These are phyloP conservation scores for Grosmannia clavigera DNA, from an alignment of 2,329 filamentous ascomycete species.

Conservation along the genomic window DNA sequence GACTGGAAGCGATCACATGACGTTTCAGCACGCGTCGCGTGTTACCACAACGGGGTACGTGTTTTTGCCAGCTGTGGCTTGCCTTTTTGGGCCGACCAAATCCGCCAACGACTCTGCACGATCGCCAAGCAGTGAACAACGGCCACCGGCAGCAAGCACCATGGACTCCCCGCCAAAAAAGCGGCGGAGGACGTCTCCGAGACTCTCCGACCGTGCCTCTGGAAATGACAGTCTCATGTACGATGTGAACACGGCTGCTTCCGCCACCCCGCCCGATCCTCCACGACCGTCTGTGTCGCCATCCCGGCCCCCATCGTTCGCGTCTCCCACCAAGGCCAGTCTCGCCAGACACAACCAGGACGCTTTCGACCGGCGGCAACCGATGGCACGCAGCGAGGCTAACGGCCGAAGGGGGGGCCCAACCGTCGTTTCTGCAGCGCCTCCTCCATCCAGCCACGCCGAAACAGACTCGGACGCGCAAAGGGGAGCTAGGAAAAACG, in stretches of 20 bases:
- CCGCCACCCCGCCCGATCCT: slow-evolving; percentile 23
- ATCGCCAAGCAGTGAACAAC: not conserved
- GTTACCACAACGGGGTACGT: not conserved
- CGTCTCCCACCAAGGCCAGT: slow-evolving; percentile 55
- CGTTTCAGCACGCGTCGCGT: slow-evolving; percentile 2
- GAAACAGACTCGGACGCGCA: slow-evolving; percentile 9
- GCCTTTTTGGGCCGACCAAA: not conserved
- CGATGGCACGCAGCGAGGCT: slow-evolving; percentile 14
- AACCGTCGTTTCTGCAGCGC: too few relatives aligned
- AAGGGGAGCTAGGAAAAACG: slow-evolving; percentile 2
- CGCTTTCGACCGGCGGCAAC: slow-evolving; percentile 32
- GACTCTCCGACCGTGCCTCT: slow-evolving; percentile 25
- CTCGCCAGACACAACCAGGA: slow-evolving; percentile 49
- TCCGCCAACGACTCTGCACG: not conserved
- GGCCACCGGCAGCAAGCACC: slow-evolving; percentile 2
- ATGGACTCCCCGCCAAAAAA: slow-evolving; percentile 51
- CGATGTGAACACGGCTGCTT: slow-evolving; percentile 12
- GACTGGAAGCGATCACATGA: not conserved
- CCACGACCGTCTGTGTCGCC: slow-evolving; percentile 10
- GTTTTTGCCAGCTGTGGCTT: not conserved
- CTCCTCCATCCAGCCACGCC: not conserved
- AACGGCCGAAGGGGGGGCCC: not conserved
- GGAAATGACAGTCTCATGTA: not conserved
- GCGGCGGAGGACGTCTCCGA: slow-evolving; percentile 49
- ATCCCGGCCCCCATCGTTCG: slow-evolving; percentile 41